phyloP scores from a whole-genome alignment of 257 asterid species.

The Cynanchum wilfordii region DNA sequence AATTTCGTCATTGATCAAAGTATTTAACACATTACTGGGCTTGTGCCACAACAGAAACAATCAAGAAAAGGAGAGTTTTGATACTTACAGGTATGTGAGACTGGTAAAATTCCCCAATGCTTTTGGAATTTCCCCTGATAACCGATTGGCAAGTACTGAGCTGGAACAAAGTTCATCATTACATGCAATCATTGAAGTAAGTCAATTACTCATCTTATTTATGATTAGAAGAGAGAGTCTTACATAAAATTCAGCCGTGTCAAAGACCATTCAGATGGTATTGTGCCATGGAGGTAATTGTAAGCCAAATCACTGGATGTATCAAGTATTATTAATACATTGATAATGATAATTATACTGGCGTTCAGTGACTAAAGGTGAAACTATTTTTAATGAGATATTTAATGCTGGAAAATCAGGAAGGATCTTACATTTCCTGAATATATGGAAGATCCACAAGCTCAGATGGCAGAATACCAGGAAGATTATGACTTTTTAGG shows the following conservation, averaged over 20 bases:
- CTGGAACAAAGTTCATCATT: slow-evolving; percentile 43
- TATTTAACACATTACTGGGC: slow-evolving; percentile 5
- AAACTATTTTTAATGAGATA: slow-evolving; percentile 8
- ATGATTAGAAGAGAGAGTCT: slow-evolving; percentile 11
- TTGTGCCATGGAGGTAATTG: slow-evolving; percentile 69
- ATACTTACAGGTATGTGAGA: slow-evolving; percentile 81
- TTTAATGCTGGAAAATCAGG: slow-evolving; percentile 5
- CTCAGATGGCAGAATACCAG: slow-evolving; percentile 68
- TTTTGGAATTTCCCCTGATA: slow-evolving; percentile 80
- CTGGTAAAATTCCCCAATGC: slow-evolving; percentile 60
- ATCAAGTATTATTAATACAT: slow-evolving; percentile 2
- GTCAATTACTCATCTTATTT: neutral
- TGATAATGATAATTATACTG: slow-evolving; percentile 7
- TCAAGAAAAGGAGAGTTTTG: slow-evolving; percentile 18
- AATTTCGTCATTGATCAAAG: neutral
- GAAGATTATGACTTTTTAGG: slow-evolving; percentile 66
- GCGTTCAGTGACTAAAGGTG: neutral
- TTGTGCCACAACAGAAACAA: slow-evolving; percentile 5
- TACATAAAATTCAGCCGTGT: slow-evolving; percentile 56
- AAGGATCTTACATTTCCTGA: slow-evolving; percentile 49
- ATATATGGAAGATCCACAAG: slow-evolving; percentile 60
- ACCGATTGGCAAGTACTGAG: slow-evolving; percentile 75
- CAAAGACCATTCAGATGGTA: slow-evolving; percentile 83
- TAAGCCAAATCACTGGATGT: slow-evolving; percentile 76
- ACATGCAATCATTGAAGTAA: neutral